These are phyloP conservation scores for Macrocybe gigantea DNA, from an alignment of 768 basidiomycete genomes.

Conservation along the genomic window DNA sequence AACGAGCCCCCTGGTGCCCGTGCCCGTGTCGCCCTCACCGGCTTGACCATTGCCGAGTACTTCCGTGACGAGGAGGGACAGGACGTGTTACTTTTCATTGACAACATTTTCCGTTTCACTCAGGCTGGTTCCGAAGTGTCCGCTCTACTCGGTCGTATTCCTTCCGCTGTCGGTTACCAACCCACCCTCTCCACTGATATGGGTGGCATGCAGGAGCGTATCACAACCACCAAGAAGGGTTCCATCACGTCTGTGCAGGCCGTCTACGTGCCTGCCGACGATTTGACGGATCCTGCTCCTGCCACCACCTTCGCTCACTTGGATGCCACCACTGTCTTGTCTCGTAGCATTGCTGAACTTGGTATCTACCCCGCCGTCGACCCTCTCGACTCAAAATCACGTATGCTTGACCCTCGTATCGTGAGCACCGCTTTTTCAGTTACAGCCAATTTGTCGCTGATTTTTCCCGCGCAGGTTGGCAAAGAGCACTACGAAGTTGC, in stretches of 20 bases:
- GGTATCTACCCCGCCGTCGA: conserved; percentile 99
- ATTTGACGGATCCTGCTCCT: conserved; percentile 99
- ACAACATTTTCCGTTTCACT: conserved; percentile 99
- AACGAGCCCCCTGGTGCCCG: conserved; percentile 99
- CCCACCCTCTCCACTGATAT: conserved; percentile 99
- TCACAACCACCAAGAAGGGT: conserved; percentile 99
- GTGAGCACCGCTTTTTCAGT: conserved; percentile 38
- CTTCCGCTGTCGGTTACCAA: conserved; percentile 99
- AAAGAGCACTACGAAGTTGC: conserved; percentile 94
- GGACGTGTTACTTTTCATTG: conserved; percentile 99
- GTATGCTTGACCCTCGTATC: conserved; percentile 99
- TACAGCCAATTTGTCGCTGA: background rate
- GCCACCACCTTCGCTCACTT: conserved; percentile 99
- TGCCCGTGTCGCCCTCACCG: conserved; percentile 99
- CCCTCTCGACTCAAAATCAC: conserved; percentile 98
- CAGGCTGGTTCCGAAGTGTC: conserved; percentile 99
- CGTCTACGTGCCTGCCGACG: conserved; percentile 99
- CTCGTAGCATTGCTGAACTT: conserved; percentile 97
- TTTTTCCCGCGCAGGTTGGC: conserved; percentile 48
- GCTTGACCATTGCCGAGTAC: conserved; percentile 99
- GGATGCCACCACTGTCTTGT: conserved; percentile 99
- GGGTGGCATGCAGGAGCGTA: conserved; percentile 99
- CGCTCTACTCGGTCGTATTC: conserved; percentile 99
- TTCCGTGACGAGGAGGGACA: conserved; percentile 99
- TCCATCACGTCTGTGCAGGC: conserved; percentile 99